Conservation (phyloP, 345 rosid genomes). For the Firmiana major region DNA sequence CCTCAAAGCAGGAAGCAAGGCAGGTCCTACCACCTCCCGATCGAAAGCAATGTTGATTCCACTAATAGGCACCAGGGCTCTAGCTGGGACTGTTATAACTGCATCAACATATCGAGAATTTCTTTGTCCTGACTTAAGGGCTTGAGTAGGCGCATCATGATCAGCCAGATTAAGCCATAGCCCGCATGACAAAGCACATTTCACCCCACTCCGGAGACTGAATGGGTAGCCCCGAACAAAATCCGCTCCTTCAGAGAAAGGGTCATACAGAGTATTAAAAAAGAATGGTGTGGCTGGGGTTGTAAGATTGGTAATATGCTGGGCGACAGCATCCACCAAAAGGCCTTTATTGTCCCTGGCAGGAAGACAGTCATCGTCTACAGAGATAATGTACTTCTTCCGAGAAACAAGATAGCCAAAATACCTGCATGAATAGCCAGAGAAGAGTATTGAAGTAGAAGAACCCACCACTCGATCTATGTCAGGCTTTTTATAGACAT, state of each 20-base stretch:
- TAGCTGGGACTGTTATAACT: conserved; percentile 71
- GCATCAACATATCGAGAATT: conserved; percentile 79
- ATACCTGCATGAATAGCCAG: conserved; percentile 87
- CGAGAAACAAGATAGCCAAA: conserved; percentile 83
- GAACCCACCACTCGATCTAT: conserved; percentile 63
- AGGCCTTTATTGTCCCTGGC: conserved; percentile 65
- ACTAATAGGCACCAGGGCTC: conserved; percentile 66
- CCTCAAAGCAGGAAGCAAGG: conserved; percentile 73
- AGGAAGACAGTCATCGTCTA: conserved; percentile 88
- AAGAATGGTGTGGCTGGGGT: conserved; percentile 94
- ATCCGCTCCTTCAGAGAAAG: conserved; percentile 78
- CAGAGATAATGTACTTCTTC: conserved; percentile 72
- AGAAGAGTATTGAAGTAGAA: conserved; percentile 51
- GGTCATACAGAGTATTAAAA: conserved; percentile 93
- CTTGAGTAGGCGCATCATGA: conserved; percentile 95
- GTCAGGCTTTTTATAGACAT: conserved; percentile 63
- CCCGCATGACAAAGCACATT: conserved; percentile 85
- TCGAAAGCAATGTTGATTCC: conserved; percentile 90
- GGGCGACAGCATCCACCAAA: conserved; percentile 69
- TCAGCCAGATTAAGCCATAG: conserved; percentile 95
- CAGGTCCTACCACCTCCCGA: conserved; percentile 74
- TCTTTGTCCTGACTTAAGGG: conserved; percentile 73
- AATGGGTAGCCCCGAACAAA: conserved; percentile 98
- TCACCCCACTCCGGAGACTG: conserved; percentile 77
- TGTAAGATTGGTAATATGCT: conserved; percentile 65